Conservation (phyloP, 2,329 filamentous ascomycete species). For the Colletotrichum shisoi region DNA sequence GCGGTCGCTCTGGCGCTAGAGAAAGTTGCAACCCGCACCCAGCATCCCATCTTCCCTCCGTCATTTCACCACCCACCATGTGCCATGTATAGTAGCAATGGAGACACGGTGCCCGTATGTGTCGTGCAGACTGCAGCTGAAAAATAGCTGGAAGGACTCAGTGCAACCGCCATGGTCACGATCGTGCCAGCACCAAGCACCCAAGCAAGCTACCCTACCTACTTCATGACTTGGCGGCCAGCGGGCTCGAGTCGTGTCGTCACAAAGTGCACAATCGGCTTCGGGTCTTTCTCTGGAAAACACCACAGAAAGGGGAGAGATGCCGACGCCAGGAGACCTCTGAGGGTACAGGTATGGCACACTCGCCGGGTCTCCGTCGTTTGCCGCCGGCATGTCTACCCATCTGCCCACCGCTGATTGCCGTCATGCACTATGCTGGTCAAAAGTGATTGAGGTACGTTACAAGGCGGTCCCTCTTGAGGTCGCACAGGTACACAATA, state of each 20-base stretch:
- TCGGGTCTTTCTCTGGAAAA: background rate
- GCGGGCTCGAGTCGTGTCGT: conserved; percentile 19
- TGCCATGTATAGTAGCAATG: conserved; percentile 24
- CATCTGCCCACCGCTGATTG: conserved; percentile 19
- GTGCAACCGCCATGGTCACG: background rate
- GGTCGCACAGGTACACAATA: too few species aligned
- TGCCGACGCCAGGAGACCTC: too few species aligned
- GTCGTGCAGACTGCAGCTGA: background rate
- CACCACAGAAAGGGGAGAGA: background rate
- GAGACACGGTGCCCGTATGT: conserved; percentile 15
- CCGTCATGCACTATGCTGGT: conserved; percentile 16
- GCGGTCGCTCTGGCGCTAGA: conserved; percentile 14
- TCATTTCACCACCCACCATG: conserved; percentile 3
- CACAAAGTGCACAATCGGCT: background rate
- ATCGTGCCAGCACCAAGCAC: background rate
- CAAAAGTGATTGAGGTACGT: too few species aligned
- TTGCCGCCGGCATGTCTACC: background rate
- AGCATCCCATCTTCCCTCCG: conserved; percentile 7
- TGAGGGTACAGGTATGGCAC: background rate
- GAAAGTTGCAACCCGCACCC: conserved; percentile 27
- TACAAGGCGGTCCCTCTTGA: too few species aligned
- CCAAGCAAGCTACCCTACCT: conserved; percentile 13
- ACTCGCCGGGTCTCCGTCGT: background rate
- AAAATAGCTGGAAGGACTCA: conserved; percentile 1
- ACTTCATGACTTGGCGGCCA: conserved; percentile 16